phyloP scores from a whole-genome alignment of 768 basidiomycete species.

The Hygrophoropsis aurantiaca region DNA sequence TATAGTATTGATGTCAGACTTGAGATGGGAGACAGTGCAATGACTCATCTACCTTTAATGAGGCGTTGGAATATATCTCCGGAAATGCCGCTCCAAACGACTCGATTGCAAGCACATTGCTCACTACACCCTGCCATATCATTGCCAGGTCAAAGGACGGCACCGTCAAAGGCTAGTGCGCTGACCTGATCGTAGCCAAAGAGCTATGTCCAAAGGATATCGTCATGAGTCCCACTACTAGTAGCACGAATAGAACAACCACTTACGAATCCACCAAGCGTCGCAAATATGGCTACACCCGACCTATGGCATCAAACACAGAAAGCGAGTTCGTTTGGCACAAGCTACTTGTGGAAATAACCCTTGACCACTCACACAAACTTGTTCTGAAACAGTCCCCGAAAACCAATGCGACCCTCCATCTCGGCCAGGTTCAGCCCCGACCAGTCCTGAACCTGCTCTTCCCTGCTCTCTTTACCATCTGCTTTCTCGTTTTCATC shows the following conservation, averaged over 20 bases:
- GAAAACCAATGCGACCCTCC: slow-evolving; percentile 23
- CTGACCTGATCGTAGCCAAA: slow-evolving; percentile 32
- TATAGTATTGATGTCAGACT: no score
- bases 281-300: slow-evolving; percentile 31
- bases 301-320: slow-evolving; percentile 14
- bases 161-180: neutral
- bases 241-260: neutral
- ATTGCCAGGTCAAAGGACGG: neutral
- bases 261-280: slow-evolving; percentile 32
- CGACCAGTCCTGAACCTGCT: neutral
- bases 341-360: neutral
- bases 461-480: slow-evolving; percentile 3
- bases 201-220: slow-evolving; percentile 13
- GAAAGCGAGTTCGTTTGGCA: neutral
- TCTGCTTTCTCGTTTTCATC: slow-evolving; percentile 1
- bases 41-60: slow-evolving; percentile 21
- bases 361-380: slow-evolving; percentile 20
- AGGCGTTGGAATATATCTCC: slow-evolving; percentile 24
- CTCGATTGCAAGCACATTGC: slow-evolving; percentile 31
- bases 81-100: slow-evolving; percentile 34
- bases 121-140: slow-evolving; percentile 25
- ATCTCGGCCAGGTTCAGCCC: slow-evolving; percentile 11
- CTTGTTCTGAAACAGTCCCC: slow-evolving; percentile 26
- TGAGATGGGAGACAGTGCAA: no score
- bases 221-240: slow-evolving; percentile 1